Evolutionary conservation across 2,329 filamentous ascomycete species (phyloP).

Genomic region (Calonectria fujianensis): DNA sequence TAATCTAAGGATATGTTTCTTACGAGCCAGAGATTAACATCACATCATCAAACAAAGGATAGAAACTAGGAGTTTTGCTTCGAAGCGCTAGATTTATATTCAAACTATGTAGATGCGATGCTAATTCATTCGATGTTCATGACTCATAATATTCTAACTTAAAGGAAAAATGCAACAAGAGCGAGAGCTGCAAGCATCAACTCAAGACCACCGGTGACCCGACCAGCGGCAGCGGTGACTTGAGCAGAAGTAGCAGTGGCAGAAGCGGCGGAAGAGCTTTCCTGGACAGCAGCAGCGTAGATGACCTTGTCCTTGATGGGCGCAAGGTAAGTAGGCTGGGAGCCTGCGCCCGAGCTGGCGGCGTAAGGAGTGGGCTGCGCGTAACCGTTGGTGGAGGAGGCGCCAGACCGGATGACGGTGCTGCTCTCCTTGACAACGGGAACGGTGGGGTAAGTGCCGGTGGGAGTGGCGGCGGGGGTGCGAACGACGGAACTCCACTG

Average conservation of each 20-base stretch:
- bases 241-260: slow-evolving; percentile 42
- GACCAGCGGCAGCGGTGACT: slow-evolving; percentile 54
- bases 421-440: slow-evolving; percentile 9
- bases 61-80: neutral
- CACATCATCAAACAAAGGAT: neutral
- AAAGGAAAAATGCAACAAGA: slow-evolving; percentile 33
- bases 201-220: slow-evolving; percentile 29
- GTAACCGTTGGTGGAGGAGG: neutral
- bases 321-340: slow-evolving; percentile 25
- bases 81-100: slow-evolving; percentile 6
- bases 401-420: neutral
- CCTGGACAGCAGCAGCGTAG: slow-evolving; percentile 26
- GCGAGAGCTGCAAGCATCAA: slow-evolving; percentile 23
- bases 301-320: slow-evolving; percentile 23
- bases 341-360: neutral
- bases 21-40: neutral
- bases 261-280: slow-evolving; percentile 13
- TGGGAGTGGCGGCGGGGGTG: neutral
- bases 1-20: too few relatives aligned
- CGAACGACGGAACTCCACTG: slow-evolving; percentile 26
- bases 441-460: neutral
- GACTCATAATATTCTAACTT: slow-evolving; percentile 26
- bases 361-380: slow-evolving; percentile 34
- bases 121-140: neutral
- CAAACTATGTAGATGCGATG: slow-evolving; percentile 9